Conservation (phyloP, 2,329 filamentous ascomycete genomes). For the Verticillium dahliae region DNA sequence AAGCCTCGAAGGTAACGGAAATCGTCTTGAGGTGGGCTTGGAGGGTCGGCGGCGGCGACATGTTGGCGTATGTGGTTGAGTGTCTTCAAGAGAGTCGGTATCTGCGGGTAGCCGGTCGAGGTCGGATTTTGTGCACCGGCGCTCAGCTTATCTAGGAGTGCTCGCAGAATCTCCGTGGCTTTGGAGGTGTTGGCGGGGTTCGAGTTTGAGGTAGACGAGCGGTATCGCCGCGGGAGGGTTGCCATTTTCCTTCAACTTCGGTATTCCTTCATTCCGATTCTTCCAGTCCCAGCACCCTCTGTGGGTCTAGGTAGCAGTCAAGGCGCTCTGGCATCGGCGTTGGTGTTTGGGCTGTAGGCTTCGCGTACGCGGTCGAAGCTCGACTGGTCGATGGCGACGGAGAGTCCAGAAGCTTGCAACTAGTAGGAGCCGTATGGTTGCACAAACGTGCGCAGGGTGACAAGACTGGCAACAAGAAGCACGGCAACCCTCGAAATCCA, state of each 20-base stretch:
- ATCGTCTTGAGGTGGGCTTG: constrained; percentile 60
- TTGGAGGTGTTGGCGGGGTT: constrained; percentile 49
- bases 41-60: constrained; percentile 38
- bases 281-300: constrained; percentile 22
- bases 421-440: background rate
- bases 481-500: too few relatives aligned
- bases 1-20: constrained; percentile 80
- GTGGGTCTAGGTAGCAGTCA: constrained; percentile 21
- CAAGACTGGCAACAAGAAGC: background rate
- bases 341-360: constrained; percentile 1
- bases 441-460: background rate
- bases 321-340: constrained; percentile 10
- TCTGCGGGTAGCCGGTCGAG: constrained; percentile 39
- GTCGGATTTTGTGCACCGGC: constrained; percentile 23
- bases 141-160: constrained; percentile 42
- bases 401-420: background rate
- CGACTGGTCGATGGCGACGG: background rate
- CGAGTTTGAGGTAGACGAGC: constrained; percentile 59
- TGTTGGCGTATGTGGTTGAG: constrained; percentile 62
- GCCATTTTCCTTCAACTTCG: constrained; percentile 34
- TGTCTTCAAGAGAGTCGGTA: constrained; percentile 42
- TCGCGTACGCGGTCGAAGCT: background rate
- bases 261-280: constrained; percentile 9
- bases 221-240: constrained; percentile 48
- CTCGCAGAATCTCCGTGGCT: constrained; percentile 51